These are phyloP conservation scores for Cenchrus fungigraminus DNA, from an alignment of 176 grass and related monocot species.

Conservation along the genomic window DNA sequence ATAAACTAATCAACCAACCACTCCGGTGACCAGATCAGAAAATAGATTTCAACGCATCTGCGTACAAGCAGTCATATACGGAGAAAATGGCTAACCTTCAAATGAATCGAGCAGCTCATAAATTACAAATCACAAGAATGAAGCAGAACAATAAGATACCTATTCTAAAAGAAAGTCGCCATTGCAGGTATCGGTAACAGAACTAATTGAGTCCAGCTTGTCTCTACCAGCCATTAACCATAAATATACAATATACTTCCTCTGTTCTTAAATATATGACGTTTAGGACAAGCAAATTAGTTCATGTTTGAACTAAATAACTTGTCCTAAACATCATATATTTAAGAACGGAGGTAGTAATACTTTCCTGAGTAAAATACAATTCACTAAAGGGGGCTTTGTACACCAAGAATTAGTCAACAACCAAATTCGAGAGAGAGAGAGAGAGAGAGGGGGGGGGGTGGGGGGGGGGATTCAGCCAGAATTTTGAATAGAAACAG, in stretches of 20 bases:
- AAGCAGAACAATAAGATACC: background rate
- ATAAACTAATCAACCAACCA: background rate
- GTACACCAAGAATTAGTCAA: slow-evolving; percentile 30
- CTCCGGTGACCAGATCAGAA: background rate
- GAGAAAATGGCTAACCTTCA: background rate
- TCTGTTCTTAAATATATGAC: no score
- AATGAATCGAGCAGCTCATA: background rate
- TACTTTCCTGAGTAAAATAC: background rate
- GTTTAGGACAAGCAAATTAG: no score
- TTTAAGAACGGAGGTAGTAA: background rate
- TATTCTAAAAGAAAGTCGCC: background rate
- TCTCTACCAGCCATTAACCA: background rate
- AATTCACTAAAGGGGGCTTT: slow-evolving; percentile 13
- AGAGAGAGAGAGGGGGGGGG: background rate
- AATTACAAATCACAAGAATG: background rate
- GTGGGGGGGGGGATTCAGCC: background rate
- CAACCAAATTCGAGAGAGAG: background rate
- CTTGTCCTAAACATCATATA: no score
- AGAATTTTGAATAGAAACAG: slow-evolving; percentile 1
- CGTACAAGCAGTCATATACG: background rate
- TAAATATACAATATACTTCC: slow-evolving; percentile 20
- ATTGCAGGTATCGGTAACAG: background rate
- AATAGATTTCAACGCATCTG: background rate
- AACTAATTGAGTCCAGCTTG: background rate
- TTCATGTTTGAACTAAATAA: no score